These are phyloP conservation scores for Lactarius akahatsu DNA, from an alignment of 768 basidiomycete genomes.

Conservation along the genomic window DNA sequence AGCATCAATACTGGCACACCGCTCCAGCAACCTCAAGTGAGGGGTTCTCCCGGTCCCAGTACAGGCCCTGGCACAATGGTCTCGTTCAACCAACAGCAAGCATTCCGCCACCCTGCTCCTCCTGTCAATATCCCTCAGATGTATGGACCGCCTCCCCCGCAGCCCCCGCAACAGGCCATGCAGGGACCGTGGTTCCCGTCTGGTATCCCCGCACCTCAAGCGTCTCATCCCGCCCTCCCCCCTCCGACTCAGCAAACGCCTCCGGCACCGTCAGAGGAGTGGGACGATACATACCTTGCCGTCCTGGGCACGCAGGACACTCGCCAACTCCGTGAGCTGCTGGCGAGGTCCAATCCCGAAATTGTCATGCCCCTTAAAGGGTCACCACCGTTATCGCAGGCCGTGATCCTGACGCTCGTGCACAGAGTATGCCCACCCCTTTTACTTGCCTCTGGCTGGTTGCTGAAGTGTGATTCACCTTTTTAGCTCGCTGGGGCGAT, in stretches of 20 bases:
- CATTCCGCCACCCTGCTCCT: constrained; percentile 41
- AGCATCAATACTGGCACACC: constrained; percentile 47
- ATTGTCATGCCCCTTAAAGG: constrained; percentile 76
- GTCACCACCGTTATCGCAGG: constrained; percentile 71
- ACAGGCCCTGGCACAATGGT: constrained; percentile 6
- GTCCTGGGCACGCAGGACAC: constrained; percentile 75
- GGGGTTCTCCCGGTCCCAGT: constrained; percentile 28
- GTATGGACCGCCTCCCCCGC: constrained; percentile 28
- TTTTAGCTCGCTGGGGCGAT: constrained; percentile 68
- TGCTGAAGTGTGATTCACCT: constrained; percentile 14
- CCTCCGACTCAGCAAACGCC: constrained; percentile 55
- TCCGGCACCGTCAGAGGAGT: constrained; percentile 65
- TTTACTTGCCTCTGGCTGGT: background rate
- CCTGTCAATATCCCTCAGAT: constrained; percentile 35
- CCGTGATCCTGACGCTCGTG: constrained; percentile 79
- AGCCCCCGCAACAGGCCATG: constrained; percentile 30
- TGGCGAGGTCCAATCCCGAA: constrained; percentile 74
- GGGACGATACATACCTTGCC: constrained; percentile 81
- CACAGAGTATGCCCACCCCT: constrained; percentile 60
- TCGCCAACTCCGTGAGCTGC: constrained; percentile 69
- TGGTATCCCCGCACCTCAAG: constrained; percentile 75
- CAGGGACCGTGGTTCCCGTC: constrained; percentile 58
- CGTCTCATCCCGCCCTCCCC: constrained; percentile 73
- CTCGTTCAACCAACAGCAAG: constrained; percentile 24
- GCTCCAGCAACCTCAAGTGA: constrained; percentile 30